Percentiles rank a stretch among this genome's conserved stretches.
These are phyloP conservation scores for Leptomonas seymouri DNA, from an alignment of 208 protist species.

Conservation along the genomic window DNA sequence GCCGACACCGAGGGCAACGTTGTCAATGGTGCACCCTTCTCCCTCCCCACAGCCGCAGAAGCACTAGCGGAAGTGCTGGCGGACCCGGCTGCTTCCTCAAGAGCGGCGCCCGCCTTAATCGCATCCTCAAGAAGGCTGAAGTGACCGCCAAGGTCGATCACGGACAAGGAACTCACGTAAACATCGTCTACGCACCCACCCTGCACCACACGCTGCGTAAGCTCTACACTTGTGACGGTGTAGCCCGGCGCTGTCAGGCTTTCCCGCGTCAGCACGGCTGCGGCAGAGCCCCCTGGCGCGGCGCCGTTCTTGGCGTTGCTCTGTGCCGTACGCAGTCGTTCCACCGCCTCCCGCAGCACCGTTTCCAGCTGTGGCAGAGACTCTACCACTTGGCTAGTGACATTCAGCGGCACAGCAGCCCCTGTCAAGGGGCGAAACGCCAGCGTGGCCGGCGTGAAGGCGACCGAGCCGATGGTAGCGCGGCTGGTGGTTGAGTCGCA, in stretches of 20 bases:
- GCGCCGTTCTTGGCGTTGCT: not conserved
- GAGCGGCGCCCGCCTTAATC: not conserved
- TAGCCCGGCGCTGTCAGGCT: slow-evolving; percentile 16
- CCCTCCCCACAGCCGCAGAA: not conserved
- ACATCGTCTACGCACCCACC: not conserved
- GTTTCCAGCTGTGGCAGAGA: slow-evolving; percentile 18
- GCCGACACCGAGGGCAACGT: not conserved
- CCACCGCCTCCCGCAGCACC: slow-evolving; percentile 23
- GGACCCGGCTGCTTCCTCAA: not conserved
- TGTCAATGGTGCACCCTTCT: not conserved
- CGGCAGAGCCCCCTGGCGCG: not conserved
- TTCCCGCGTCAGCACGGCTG: slow-evolving; percentile 7
- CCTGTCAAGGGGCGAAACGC: slow-evolving; percentile 17
- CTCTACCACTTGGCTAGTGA: slow-evolving; percentile 5
- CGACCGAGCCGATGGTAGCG: slow-evolving; percentile 4
- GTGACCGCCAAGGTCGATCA: slow-evolving; percentile 28
- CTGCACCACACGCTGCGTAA: slow-evolving; percentile 18
- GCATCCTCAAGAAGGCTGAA: slow-evolving; percentile 14
- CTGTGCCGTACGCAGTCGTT: slow-evolving; percentile 20
- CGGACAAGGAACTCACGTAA: slow-evolving; percentile 17
- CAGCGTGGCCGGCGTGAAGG: slow-evolving; percentile 7
- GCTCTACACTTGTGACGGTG: slow-evolving; percentile 20
- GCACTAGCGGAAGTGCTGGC: too few relatives aligned
- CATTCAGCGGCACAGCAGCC: slow-evolving; percentile 6
- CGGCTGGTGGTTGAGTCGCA: slow-evolving; percentile 15